Conservation (phyloP, 345 rosid genomes). For the Eucalyptus marginata region DNA sequence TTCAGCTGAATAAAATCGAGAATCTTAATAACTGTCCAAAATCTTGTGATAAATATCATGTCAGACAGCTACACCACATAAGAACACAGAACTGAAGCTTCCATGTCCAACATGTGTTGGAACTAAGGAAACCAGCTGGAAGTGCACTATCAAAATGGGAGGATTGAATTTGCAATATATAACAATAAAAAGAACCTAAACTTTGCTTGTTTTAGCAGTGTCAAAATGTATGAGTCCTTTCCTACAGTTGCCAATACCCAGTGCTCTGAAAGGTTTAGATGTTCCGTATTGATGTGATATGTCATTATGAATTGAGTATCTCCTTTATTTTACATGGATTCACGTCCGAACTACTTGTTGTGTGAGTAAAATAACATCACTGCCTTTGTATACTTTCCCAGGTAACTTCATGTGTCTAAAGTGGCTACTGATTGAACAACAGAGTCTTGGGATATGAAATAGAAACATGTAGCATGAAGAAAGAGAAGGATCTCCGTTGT, state of each 20-base stretch:
- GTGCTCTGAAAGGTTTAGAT: background rate
- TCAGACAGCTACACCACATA: background rate
- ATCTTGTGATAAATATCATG: background rate
- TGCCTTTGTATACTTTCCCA: background rate
- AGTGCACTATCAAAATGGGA: background rate
- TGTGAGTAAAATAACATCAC: background rate
- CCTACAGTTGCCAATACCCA: background rate
- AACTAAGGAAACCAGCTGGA: background rate
- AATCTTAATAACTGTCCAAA: background rate
- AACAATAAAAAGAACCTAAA: background rate
- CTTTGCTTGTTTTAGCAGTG: background rate
- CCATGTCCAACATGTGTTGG: background rate
- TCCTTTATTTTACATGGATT: background rate
- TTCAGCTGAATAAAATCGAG: background rate
- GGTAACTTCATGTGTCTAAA: background rate
- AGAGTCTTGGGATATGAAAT: background rate
- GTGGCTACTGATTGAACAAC: background rate
- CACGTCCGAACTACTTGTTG: background rate
- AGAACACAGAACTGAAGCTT: background rate
- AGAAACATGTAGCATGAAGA: background rate
- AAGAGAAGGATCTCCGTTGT: background rate
- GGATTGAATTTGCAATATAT: background rate
- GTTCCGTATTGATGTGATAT: background rate
- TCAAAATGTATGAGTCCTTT: background rate
- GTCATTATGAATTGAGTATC: background rate